Conservation (phyloP, 257 asterid species). For the Nicotiana obtusifolia region DNA sequence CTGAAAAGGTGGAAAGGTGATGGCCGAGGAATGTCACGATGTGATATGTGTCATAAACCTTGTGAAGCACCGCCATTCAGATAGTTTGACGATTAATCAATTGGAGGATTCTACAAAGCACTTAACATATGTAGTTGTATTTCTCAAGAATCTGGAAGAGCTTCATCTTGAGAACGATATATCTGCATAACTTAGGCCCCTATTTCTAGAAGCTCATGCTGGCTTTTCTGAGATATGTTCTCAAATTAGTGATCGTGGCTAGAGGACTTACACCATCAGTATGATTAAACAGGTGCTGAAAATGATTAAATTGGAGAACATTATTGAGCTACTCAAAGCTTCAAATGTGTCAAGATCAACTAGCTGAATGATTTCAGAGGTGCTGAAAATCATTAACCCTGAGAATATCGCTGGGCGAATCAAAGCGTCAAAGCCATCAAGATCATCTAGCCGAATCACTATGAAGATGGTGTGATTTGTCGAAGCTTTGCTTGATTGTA, state of each 20-base stretch:
- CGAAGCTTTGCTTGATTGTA: fast-evolving
- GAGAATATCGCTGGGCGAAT: neutral
- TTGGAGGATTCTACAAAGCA: neutral
- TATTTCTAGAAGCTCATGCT: neutral
- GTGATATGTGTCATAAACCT: neutral
- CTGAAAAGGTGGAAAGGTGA: neutral
- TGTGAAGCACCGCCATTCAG: neutral
- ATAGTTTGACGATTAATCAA: neutral
- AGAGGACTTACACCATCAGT: too few species aligned
- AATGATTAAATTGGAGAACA: neutral
- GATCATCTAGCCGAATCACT: neutral
- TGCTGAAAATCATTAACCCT: neutral
- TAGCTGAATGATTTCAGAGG: neutral
- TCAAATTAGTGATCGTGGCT: neutral
- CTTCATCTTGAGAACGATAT: neutral
- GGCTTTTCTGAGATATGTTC: neutral
- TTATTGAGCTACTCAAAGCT: neutral
- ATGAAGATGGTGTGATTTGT: neutral
- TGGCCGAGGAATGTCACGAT: neutral
- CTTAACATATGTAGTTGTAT: neutral
- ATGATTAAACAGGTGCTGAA: neutral
- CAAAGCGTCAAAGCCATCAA: neutral
- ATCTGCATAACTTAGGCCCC: neutral
- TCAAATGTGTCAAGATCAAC: neutral
- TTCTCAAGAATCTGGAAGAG: neutral